Percentiles rank a stretch among this genome's conserved stretches.
These are phyloP conservation scores for Massarina eburnea DNA, from an alignment of 2,329 filamentous ascomycete species.

Conservation along the genomic window DNA sequence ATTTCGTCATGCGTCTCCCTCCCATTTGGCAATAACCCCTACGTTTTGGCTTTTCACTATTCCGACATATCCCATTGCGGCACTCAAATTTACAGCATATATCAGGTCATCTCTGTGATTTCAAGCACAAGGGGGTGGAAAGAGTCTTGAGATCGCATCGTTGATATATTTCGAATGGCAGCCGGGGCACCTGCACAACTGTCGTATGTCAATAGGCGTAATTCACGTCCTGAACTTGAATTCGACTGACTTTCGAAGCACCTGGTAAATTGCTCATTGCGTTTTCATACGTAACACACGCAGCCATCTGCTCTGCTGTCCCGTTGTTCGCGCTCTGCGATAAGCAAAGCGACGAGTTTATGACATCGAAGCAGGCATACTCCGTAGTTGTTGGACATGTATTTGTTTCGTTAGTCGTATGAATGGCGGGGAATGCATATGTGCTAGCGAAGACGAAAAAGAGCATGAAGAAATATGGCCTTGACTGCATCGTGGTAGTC, in stretches of 20 bases:
- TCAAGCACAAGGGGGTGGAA: conserved; percentile 18
- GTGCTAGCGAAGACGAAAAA: not conserved
- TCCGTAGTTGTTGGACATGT: conserved; percentile 12
- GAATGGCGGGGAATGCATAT: conserved; percentile 4
- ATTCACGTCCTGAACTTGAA: not conserved
- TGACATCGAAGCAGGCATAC: conserved; percentile 18
- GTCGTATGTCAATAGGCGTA: not conserved
- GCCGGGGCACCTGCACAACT: conserved; percentile 16
- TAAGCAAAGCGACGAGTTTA: conserved; percentile 17
- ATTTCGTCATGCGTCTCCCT: too few relatives aligned
- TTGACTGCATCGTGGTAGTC: conserved; percentile 1
- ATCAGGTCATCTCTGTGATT: too few relatives aligned
- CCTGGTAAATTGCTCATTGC: conserved; percentile 17
- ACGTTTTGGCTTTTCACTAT: too few relatives aligned
- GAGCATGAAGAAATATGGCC: not conserved
- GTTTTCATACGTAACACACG: conserved; percentile 12
- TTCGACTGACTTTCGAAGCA: conserved; percentile 11
- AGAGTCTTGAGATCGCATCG: conserved; percentile 13
- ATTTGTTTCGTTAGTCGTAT: conserved; percentile 6
- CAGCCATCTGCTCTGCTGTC: conserved; percentile 12
- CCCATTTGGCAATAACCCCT: too few relatives aligned
- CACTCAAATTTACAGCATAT: too few relatives aligned
- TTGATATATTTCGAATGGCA: conserved; percentile 14
- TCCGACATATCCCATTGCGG: too few relatives aligned
- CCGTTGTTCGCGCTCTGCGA: conserved; percentile 9